Conservation (phyloP, 2,329 filamentous ascomycete genomes). For the Cladosporium halotolerans region DNA sequence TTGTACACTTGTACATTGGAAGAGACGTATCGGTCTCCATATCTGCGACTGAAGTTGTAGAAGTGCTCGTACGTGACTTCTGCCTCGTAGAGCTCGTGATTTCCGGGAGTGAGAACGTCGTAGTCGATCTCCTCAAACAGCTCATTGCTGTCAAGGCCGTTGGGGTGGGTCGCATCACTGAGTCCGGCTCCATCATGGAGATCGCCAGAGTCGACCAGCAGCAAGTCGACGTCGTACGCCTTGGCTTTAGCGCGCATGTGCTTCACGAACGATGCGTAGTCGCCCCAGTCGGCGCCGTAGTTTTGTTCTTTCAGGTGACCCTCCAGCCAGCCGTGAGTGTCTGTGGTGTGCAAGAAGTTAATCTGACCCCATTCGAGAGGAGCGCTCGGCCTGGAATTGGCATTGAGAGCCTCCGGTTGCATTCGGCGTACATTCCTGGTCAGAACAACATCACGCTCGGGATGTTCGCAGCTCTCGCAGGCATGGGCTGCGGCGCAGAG, state of each 20-base stretch:
- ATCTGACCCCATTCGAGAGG: constrained; percentile 55
- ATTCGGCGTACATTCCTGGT: constrained; percentile 38
- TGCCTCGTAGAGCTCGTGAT: constrained; percentile 60
- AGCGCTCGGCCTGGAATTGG: constrained; percentile 31
- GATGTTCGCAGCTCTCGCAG: constrained; percentile 36
- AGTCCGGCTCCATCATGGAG: constrained; percentile 61
- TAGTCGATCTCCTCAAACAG: constrained; percentile 50
- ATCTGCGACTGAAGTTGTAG: constrained; percentile 52
- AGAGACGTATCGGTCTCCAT: constrained; percentile 48
- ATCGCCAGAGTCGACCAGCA: constrained; percentile 58
- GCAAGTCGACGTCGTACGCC: constrained; percentile 52
- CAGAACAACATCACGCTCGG: constrained; percentile 35
- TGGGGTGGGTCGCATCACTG: constrained; percentile 53
- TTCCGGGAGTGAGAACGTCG: constrained; percentile 45
- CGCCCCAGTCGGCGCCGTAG: constrained; percentile 61
- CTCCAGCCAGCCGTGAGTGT: constrained; percentile 48
- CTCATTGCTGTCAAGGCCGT: constrained; percentile 49
- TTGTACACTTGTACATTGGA: constrained; percentile 49
- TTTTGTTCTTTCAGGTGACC: constrained; percentile 51
- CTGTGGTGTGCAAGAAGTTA: constrained; percentile 61
- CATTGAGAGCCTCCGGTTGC: constrained; percentile 40
- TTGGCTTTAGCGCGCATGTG: constrained; percentile 55
- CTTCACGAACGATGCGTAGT: constrained; percentile 55
- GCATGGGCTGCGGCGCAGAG: constrained; percentile 16
- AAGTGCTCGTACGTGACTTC: constrained; percentile 58